Base-by-base conservation (phyloP, 2,329 filamentous ascomycete species). In the Xylariaceae sp. region DNA sequence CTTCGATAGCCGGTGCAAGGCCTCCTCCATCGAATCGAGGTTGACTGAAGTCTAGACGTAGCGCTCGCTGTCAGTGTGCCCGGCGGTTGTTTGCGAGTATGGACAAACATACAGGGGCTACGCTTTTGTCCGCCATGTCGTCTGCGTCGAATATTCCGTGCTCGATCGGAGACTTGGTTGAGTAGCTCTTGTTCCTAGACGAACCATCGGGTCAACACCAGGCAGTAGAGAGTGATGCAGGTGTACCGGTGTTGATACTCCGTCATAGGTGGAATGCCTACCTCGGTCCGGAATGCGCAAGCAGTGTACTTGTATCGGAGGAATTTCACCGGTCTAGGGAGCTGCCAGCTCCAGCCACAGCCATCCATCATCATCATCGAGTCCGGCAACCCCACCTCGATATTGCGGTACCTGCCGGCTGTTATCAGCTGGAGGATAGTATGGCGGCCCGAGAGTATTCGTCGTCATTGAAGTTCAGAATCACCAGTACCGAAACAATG, bases 1-100 rank as follows among this genome's bases (percentile, higher is more conserved):
- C 71, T 88, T 88, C 47, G 88, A 85, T 50, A 94, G 79, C 15
- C 88, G 86, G 51, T 82, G 83, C 61, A 92, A 82, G 62, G 83
- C 76, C 77, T 85, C 82, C 55, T 84, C 82, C 61, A 89, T 81
- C 48, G 82, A 83, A 67, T 89, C 86, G 61, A 83, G 79, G 63
- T 77, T 77, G 67, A 76, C 77, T 56, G 73, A 66, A 74, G 78
- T 66, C 64, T 67, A 56, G 37, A 30, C 37, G 37, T 42, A 3
- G 2, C 52, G 17, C 45, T 30, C 8, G 37, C 45, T 57, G 59
- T 60, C 37, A 57, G 54, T 9, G 17, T 23, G 47, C 39, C 48
- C 8, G 15, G 52, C 34, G 8, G 49, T 13, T 3, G 5, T 17
- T 15, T 34, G 15, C 3, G 17, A 39, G 30, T 11, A 37, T 30